These are phyloP conservation scores for Curvularia lunata DNA, from an alignment of 2,329 filamentous ascomycete species.

Conservation along the genomic window DNA sequence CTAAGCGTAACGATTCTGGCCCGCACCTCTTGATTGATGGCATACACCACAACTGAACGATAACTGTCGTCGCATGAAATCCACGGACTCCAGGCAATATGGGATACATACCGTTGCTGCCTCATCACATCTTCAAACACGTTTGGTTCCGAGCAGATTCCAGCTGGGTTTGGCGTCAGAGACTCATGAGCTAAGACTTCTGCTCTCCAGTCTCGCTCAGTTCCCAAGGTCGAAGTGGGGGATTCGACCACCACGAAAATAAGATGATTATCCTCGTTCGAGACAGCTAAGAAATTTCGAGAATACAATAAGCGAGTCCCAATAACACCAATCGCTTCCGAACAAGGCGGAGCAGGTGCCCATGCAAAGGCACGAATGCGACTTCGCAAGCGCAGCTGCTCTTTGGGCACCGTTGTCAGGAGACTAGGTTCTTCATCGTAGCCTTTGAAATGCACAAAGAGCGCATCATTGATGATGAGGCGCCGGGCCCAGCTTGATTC, in stretches of 20 bases:
- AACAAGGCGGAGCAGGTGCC: slow-evolving; percentile 38
- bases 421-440: slow-evolving; percentile 22
- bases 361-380: slow-evolving; percentile 54
- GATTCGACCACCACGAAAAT: slow-evolving; percentile 48
- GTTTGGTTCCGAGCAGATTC: slow-evolving; percentile 19
- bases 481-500: slow-evolving; percentile 59
- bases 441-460: slow-evolving; percentile 50
- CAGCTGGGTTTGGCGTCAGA: slow-evolving; percentile 21
- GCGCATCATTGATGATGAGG: slow-evolving; percentile 59
- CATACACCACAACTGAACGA: slow-evolving; percentile 46
- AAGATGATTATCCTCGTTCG: slow-evolving; percentile 53
- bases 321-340: slow-evolving; percentile 19
- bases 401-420: slow-evolving; percentile 30
- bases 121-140: slow-evolving; percentile 41
- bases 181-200: slow-evolving; percentile 36
- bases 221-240: slow-evolving; percentile 44
- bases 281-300: slow-evolving; percentile 46
- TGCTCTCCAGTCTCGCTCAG: slow-evolving; percentile 35
- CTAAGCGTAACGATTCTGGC: slow-evolving; percentile 30
- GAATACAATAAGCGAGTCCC: slow-evolving; percentile 38
- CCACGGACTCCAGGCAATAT: slow-evolving; percentile 53
- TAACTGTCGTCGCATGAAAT: slow-evolving; percentile 17
- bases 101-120: slow-evolving; percentile 43
- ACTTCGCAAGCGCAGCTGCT: slow-evolving; percentile 45
- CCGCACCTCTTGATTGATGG: slow-evolving; percentile 43